phyloP scores from a whole-genome alignment of 1,139 yeast genomes.

The Taphrina confusa region DNA sequence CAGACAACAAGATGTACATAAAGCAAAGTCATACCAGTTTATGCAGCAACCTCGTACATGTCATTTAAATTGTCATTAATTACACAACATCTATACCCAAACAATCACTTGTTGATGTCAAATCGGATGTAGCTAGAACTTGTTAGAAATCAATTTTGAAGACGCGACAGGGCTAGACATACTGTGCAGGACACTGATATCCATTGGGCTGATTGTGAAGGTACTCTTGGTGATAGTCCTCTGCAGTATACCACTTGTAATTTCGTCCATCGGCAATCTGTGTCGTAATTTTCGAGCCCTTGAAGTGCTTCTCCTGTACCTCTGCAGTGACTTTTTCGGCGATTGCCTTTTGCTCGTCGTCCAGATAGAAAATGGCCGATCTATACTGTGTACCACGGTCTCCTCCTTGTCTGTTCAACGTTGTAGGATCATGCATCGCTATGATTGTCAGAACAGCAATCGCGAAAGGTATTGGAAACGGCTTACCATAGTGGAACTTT shows the following conservation, averaged over 20 bases:
- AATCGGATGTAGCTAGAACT: slow-evolving; percentile 46
- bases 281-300: slow-evolving; percentile 61
- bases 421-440: slow-evolving; percentile 74
- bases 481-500: slow-evolving; percentile 71
- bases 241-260: slow-evolving; percentile 76
- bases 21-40: too few relatives aligned
- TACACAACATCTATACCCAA: too few relatives aligned
- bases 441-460: not conserved
- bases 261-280: slow-evolving; percentile 64
- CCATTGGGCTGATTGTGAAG: slow-evolving; percentile 77
- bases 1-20: too few relatives aligned
- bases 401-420: slow-evolving; percentile 69
- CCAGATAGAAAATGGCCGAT: slow-evolving; percentile 68
- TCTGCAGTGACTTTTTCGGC: slow-evolving; percentile 49
- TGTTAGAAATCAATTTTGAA: too few relatives aligned
- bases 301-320: slow-evolving; percentile 61
- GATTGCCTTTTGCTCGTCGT: slow-evolving; percentile 53
- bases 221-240: slow-evolving; percentile 85
- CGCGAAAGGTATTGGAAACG: not conserved
- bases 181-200: slow-evolving; percentile 36
- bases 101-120: slow-evolving; percentile 17
- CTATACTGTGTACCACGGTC: slow-evolving; percentile 84
- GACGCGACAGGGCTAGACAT: too few relatives aligned
- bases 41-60: too few relatives aligned
- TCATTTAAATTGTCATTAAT: too few relatives aligned